Conservation (phyloP, 2,329 filamentous ascomycete species). For the Fusarium sp. region DNA sequence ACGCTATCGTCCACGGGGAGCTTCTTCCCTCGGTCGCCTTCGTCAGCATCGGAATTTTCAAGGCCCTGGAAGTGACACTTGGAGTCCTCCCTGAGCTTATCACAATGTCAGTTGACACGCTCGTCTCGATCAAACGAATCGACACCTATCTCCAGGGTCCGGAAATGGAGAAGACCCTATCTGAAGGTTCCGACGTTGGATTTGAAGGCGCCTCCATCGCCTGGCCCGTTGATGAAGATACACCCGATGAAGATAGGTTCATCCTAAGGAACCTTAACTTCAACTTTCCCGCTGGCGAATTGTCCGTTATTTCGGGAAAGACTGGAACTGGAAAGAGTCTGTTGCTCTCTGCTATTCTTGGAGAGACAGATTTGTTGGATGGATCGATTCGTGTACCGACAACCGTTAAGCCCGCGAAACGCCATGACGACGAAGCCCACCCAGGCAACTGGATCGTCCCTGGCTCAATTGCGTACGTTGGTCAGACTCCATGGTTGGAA, state of each 20-base stretch:
- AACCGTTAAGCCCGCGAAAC: slow-evolving; percentile 59
- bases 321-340: slow-evolving; percentile 82
- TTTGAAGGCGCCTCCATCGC: slow-evolving; percentile 74
- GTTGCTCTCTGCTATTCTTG: slow-evolving; percentile 74
- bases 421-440: slow-evolving; percentile 69
- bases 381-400: slow-evolving; percentile 66
- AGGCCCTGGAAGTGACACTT: slow-evolving; percentile 74
- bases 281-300: slow-evolving; percentile 70
- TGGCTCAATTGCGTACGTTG: slow-evolving; percentile 74
- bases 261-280: slow-evolving; percentile 69
- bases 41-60: slow-evolving; percentile 77
- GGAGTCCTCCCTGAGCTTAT: slow-evolving; percentile 76
- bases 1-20: slow-evolving; percentile 67
- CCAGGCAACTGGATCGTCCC: slow-evolving; percentile 72
- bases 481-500: slow-evolving; percentile 85
- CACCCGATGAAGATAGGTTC: slow-evolving; percentile 67
- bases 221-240: slow-evolving; percentile 73
- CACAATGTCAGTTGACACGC: slow-evolving; percentile 73
- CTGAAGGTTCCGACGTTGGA: slow-evolving; percentile 64
- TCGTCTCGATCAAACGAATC: slow-evolving; percentile 75
- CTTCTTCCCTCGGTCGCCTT: slow-evolving; percentile 79
- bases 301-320: slow-evolving; percentile 78
- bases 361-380: slow-evolving; percentile 73
- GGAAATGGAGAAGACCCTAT: slow-evolving; percentile 65
- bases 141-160: slow-evolving; percentile 73